Percentiles rank a stretch among this genome's conserved stretches.
Conservation (phyloP, 2,329 filamentous ascomycete species). For the Apiospora aurea region DNA sequence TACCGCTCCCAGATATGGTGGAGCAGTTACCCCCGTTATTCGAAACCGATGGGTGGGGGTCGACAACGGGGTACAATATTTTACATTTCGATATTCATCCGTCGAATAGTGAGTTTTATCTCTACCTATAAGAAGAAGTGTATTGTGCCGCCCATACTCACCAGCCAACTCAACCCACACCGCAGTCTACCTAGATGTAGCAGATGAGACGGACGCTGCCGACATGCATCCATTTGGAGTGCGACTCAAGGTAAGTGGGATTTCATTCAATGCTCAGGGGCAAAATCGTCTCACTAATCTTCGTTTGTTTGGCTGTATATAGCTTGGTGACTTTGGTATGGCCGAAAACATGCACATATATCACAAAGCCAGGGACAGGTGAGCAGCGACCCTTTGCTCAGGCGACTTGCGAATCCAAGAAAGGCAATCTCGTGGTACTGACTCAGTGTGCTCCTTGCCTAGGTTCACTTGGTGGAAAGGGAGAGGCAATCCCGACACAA, state of each 20-base stretch:
- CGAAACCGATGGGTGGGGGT: background rate
- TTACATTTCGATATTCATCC: background rate
- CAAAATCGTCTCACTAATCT: background rate
- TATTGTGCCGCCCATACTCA: background rate
- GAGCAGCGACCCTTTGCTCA: background rate
- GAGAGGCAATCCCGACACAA: background rate
- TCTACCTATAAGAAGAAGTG: background rate
- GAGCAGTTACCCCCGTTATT: background rate
- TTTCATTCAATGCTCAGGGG: background rate
- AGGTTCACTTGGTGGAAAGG: background rate
- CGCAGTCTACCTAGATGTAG: background rate
- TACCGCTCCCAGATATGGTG: slow-evolving; percentile 10
- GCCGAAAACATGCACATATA: background rate
- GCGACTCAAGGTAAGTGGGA: background rate
- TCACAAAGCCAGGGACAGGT: background rate
- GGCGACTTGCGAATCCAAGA: background rate
- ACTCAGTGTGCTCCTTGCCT: background rate
- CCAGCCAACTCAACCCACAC: background rate
- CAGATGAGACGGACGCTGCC: background rate
- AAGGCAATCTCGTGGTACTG: background rate
- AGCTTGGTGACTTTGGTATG: background rate
- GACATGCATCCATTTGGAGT: background rate
- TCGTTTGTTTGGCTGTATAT: background rate
- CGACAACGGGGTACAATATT: background rate
- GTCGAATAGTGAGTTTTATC: background rate